phyloP scores from a whole-genome alignment of 305 asterid species.

The Rubia balearica region DNA sequence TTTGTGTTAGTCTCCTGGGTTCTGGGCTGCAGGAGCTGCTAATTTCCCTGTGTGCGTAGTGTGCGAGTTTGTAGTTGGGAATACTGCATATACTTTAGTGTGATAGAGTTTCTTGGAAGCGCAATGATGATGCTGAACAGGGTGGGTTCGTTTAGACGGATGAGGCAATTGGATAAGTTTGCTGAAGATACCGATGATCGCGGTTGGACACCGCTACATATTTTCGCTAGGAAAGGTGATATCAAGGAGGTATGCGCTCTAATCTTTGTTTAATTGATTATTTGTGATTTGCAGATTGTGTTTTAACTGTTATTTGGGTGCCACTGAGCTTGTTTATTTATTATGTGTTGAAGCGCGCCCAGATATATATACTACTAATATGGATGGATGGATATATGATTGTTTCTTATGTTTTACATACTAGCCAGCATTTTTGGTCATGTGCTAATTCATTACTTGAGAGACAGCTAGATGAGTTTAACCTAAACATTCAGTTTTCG shows the following conservation, averaged over 20 bases:
- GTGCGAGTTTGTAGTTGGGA: not conserved
- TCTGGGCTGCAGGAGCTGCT: not conserved
- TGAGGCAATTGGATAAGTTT: not conserved
- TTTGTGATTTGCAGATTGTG: not conserved
- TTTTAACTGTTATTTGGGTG: not conserved
- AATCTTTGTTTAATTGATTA: no score
- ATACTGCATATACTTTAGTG: not conserved
- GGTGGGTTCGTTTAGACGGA: not conserved
- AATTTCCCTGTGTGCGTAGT: not conserved
- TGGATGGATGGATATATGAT: no score
- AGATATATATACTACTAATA: no score
- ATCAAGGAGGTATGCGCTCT: conserved; percentile 13
- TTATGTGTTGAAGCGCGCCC: no score
- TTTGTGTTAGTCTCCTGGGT: not conserved
- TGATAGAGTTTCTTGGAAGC: not conserved
- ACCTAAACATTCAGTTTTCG: not conserved
- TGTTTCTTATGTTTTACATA: not conserved
- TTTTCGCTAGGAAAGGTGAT: not conserved
- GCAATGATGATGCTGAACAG: not conserved
- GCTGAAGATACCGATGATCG: not conserved
- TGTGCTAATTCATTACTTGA: not conserved
- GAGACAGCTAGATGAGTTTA: not conserved
- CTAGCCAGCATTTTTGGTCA: not conserved
- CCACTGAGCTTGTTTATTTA: not conserved
- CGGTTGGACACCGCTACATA: not conserved